A percentile compares a stretch with the other conserved stretches of the same genome.
Evolutionary conservation across 1,284 basidiomycete genomes (phyloP).

Genomic region (Fomitopsis schrenkii): DNA sequence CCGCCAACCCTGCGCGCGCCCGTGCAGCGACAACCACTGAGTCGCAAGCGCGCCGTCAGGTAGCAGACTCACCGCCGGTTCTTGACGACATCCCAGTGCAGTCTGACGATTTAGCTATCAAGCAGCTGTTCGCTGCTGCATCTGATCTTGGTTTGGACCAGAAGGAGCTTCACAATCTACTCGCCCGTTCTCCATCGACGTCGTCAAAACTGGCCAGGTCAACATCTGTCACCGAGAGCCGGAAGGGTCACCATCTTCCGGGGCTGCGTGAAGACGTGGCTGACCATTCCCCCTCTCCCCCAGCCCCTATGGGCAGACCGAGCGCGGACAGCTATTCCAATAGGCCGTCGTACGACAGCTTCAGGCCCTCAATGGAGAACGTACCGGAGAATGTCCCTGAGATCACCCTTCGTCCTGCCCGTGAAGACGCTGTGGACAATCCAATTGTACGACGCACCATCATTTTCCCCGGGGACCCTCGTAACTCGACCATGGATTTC

Average conservation of each 20-base stretch:
- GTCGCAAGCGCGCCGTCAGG: not conserved
- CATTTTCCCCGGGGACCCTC: conserved; percentile 66
- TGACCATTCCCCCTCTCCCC: conserved; percentile 24
- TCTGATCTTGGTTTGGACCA: conserved; percentile 70
- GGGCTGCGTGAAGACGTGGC: conserved; percentile 16
- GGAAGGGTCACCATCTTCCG: conserved; percentile 19
- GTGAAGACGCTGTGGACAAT: conserved; percentile 37
- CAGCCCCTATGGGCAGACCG: conserved; percentile 29
- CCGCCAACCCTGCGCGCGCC: not conserved
- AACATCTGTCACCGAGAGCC: conserved; percentile 33
- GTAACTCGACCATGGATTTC: conserved; percentile 48
- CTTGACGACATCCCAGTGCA: not conserved
- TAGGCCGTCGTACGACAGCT: conserved; percentile 28
- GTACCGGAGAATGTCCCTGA: conserved; percentile 32
- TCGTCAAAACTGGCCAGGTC: conserved; percentile 50
- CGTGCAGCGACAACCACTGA: not conserved
- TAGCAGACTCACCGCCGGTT: not conserved
- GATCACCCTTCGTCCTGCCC: conserved; percentile 32
- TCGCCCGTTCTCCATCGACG: conserved; percentile 65
- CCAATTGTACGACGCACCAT: conserved; percentile 71
- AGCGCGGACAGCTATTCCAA: conserved; percentile 31
- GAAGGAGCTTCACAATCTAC: conserved; percentile 60
- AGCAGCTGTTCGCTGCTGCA: conserved; percentile 73
- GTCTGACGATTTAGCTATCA: conserved; percentile 43
- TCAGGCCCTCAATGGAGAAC: conserved; percentile 35